Conservation (phyloP, 305 asterid species). For the Stenogyne calaminthoides region DNA sequence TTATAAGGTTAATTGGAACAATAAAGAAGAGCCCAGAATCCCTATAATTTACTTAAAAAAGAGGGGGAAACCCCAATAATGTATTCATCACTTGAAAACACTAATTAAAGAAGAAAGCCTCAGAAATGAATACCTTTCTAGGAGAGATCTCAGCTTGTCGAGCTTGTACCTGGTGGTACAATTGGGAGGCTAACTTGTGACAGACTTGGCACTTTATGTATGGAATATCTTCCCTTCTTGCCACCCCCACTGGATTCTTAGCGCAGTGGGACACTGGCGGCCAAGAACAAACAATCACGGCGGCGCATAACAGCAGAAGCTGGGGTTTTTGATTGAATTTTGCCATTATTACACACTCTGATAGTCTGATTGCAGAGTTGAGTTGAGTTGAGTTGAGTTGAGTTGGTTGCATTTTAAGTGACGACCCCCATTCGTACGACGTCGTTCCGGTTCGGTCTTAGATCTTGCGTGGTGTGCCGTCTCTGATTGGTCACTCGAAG, state of each 20-base stretch:
- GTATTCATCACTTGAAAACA: neutral
- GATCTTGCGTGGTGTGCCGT: constrained; percentile 52
- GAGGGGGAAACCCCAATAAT: neutral
- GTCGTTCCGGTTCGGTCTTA: neutral
- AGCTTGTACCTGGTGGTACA: constrained; percentile 69
- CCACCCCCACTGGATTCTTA: constrained; percentile 66
- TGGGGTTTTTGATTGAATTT: constrained; percentile 29
- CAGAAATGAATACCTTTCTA: constrained; percentile 53
- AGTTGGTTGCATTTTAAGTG: neutral
- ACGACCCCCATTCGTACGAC: constrained; percentile 8
- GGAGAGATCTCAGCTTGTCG: constrained; percentile 74
- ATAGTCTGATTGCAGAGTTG: neutral
- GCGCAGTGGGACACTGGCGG: constrained; percentile 53
- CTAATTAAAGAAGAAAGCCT: neutral
- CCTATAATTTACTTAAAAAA: neutral
- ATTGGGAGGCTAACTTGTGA: constrained; percentile 64
- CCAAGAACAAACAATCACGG: constrained; percentile 38
- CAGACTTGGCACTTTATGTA: constrained; percentile 83
- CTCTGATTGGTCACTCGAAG: constrained; percentile 59
- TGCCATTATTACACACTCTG: constrained; percentile 40
- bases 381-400: neutral
- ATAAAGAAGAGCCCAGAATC: neutral
- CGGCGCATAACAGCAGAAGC: constrained; percentile 19
- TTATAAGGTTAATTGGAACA: neutral
- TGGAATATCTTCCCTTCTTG: constrained; percentile 90